These are phyloP conservation scores for Xylogone sp. DNA, from an alignment of 2,329 filamentous ascomycete species.

Conservation along the genomic window DNA sequence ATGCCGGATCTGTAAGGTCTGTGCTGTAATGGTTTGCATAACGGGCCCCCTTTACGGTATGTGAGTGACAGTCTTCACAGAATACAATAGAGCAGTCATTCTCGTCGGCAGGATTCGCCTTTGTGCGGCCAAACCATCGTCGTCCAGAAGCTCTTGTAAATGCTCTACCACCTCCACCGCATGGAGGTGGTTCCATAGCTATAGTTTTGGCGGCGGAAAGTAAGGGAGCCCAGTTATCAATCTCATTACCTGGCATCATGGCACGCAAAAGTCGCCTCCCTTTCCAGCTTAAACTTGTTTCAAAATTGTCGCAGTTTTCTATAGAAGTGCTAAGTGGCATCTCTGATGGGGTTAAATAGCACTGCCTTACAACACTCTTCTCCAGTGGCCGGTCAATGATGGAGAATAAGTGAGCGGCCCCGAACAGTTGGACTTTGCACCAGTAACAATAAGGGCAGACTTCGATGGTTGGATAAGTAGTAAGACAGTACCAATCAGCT, in stretches of 20 bases:
- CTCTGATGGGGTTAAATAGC: constrained; percentile 6
- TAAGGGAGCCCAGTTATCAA: not conserved
- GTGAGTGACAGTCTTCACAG: constrained; percentile 12
- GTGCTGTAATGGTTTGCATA: constrained; percentile 3
- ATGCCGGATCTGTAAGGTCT: constrained; percentile 9
- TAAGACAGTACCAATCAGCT: constrained; percentile 10
- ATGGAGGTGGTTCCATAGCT: constrained; percentile 3
- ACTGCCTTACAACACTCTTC: constrained; percentile 6
- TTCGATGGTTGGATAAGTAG: constrained; percentile 6
- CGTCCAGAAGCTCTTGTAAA: constrained; percentile 7
- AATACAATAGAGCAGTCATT: constrained; percentile 12
- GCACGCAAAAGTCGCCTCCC: constrained; percentile 2
- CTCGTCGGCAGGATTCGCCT: not conserved
- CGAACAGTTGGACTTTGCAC: constrained; percentile 2
- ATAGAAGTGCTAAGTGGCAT: not conserved
- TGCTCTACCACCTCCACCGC: constrained; percentile 3
- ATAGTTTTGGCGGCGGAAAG: not conserved
- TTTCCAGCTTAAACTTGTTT: constrained; percentile 1
- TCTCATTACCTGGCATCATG: constrained; percentile 4
- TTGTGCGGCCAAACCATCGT: constrained; percentile 10
- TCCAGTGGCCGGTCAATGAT: constrained; percentile 5
- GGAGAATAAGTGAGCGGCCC: constrained; percentile 6
- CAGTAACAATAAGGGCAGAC: constrained; percentile 10
- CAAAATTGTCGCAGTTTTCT: constrained; percentile 6
- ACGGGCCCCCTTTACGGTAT: constrained; percentile 3